A percentile compares a stretch with the other conserved stretches of the same genome.
Conservation (phyloP, 805 yeast genomes). For the Metschnikowia colocasiae region DNA sequence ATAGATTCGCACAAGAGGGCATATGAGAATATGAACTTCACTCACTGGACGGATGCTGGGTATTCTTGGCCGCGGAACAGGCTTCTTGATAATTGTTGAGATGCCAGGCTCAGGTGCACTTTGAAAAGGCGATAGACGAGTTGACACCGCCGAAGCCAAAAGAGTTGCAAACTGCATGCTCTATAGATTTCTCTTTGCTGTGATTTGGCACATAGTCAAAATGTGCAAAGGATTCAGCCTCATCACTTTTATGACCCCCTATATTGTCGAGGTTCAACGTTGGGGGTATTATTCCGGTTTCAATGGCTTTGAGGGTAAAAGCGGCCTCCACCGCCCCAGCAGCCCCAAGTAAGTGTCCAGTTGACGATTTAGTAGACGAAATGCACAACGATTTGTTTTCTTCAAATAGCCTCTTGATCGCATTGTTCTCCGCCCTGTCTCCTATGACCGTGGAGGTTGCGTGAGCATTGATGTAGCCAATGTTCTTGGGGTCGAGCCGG, state of each 20-base stretch:
- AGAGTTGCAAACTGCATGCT: conserved; percentile 76
- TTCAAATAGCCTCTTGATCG: conserved; percentile 55
- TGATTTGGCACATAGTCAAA: conserved; percentile 55
- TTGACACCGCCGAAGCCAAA: conserved; percentile 99
- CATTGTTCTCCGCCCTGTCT: conserved; percentile 80
- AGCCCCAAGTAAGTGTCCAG: conserved; percentile 93
- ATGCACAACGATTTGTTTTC: conserved; percentile 44
- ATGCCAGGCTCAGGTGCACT: not conserved
- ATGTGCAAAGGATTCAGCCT: conserved; percentile 38
- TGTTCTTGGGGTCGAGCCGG: conserved; percentile 41
- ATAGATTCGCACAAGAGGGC: conserved; percentile 31
- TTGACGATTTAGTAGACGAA: conserved; percentile 85
- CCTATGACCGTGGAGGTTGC: conserved; percentile 93
- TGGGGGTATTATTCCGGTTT: conserved; percentile 63
- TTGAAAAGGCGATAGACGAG: conserved; percentile 58
- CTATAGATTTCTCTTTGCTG: conserved; percentile 38
- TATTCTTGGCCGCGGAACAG: conserved; percentile 54
- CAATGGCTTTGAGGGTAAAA: conserved; percentile 66
- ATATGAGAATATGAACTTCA: conserved; percentile 32
- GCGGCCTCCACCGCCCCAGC: conserved; percentile 94
- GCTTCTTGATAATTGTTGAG: conserved; percentile 21
- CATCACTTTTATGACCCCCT: conserved; percentile 49
- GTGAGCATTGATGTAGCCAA: conserved; percentile 90
- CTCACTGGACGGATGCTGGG: conserved; percentile 39
- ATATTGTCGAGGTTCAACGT: conserved; percentile 64